Evolutionary conservation across 805 yeast genomes (phyloP), one percentile per base, ranked within the genome.

Genomic region (Sungouiozyma ichnusensis): DNA sequence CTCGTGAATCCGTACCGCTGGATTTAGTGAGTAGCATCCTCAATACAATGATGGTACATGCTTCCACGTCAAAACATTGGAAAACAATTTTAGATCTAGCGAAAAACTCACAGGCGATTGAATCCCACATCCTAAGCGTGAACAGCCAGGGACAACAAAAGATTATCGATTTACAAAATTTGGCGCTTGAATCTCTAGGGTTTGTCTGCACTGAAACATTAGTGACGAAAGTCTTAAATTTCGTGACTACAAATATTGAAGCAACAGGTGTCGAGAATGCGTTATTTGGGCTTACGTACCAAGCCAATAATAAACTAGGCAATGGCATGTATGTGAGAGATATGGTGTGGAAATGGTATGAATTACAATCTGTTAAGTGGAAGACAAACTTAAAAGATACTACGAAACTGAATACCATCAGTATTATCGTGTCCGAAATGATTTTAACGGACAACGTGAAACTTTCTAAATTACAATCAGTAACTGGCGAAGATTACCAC

Each of bases 171-270:
- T 11, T 74, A 73, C 15, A 34, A 32, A 14, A 9, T 18, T 33
- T 71, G 6, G 81, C 84, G 0, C 59, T 80, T 4, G 66, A 73
- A 32, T 67, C 81, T 3, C 57, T 81, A 15, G 76, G 81, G 0
- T 46, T 37, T 24, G 44, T 43, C 8, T 35, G 38, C 3, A 67
- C 69, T 17, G 45, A 39, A 7, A 74, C 72, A 14, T 55, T 79
- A 43, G 65, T 75, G 20, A 63, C 64, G 33, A 75, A 77, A 51
- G 68, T 78, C 0, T 64, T 81, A 47, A 77, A 77, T 47, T 79
- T 72, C 52, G 73, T 80, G 13, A 56, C 62, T 41, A 71, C 73
- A 36, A 80, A 79, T 53, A 71, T 77, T 41, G 81, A 76, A 14
- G 38, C 37, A 11, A 67, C 65, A 20, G 55, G 73, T 51, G 69